A percentile compares a stretch with the other conserved stretches of the same genome.
Evolutionary conservation across 441 rosid species (phyloP).

Genomic region (Eutrema salsugineum): DNA sequence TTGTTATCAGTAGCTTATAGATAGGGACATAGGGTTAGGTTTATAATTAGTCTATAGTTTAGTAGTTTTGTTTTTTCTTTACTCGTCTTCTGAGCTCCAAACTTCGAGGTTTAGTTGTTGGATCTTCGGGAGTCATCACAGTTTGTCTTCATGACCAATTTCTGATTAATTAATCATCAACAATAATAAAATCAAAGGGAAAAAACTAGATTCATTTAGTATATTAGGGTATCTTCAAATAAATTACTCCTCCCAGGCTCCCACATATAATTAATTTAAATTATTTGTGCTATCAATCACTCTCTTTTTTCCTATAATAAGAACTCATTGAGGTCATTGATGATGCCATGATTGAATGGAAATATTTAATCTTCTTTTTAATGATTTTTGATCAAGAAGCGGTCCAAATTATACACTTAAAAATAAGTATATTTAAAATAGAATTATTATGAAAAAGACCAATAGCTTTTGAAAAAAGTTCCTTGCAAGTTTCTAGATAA

Average conservation of each 20-base stretch:
- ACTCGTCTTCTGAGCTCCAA: constrained; percentile 23
- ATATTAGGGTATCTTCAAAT: not conserved
- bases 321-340: constrained; percentile 23
- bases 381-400: constrained; percentile 13
- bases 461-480: not conserved
- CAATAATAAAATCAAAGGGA: not conserved
- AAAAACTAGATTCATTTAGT: not conserved
- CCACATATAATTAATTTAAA: not conserved
- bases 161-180: not conserved
- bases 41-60: constrained; percentile 14
- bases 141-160: constrained; percentile 5
- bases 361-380: not conserved
- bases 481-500: not conserved
- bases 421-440: not conserved
- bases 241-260: not conserved
- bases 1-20: constrained; percentile 15
- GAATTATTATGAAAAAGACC: constrained; percentile 11
- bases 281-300: not conserved
- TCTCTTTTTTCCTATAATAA: not conserved
- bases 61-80: constrained; percentile 3
- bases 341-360: constrained; percentile 22
- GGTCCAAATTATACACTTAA: constrained; percentile 3
- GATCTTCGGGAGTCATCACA: constrained; percentile 26
- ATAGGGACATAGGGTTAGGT: constrained; percentile 21
- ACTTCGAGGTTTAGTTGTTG: constrained; percentile 32